phyloP scores from a whole-genome alignment of 2,329 filamentous ascomycete species.

The Cytospora paraplurivora region DNA sequence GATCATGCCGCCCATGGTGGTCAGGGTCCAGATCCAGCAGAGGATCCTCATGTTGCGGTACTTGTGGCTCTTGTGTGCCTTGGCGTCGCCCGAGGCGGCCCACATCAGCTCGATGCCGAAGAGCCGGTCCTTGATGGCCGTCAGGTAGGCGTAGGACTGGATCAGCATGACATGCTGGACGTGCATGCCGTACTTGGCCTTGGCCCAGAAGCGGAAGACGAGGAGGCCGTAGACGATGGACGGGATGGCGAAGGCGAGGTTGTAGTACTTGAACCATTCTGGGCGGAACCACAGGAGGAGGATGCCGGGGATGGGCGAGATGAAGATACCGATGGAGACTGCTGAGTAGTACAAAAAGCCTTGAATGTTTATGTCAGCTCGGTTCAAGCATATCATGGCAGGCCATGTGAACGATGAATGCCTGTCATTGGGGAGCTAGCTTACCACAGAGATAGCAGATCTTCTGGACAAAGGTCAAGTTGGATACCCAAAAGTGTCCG shows the following conservation, averaged over 20 bases:
- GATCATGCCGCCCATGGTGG: slow-evolving; percentile 39
- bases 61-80: slow-evolving; percentile 46
- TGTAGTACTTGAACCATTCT: slow-evolving; percentile 47
- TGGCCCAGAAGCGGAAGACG: slow-evolving; percentile 44
- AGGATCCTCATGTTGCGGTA: slow-evolving; percentile 47
- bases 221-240: slow-evolving; percentile 43
- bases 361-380: slow-evolving; percentile 14
- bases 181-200: slow-evolving; percentile 44
- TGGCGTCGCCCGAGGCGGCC: slow-evolving; percentile 44
- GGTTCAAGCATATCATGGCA: not conserved
- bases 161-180: slow-evolving; percentile 47
- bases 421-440: not conserved
- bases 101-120: slow-evolving; percentile 44
- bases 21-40: slow-evolving; percentile 42
- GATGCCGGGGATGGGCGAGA: slow-evolving; percentile 44
- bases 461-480: slow-evolving; percentile 43
- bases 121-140: slow-evolving; percentile 45
- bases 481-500: slow-evolving; percentile 44
- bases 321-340: slow-evolving; percentile 44
- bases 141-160: slow-evolving; percentile 46
- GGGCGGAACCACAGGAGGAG: slow-evolving; percentile 44
- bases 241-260: slow-evolving; percentile 46
- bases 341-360: slow-evolving; percentile 45
- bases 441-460: slow-evolving; percentile 45
- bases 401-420: too few species aligned